These are phyloP conservation scores for Gamarada debralockiae DNA, from an alignment of 495 filamentous ascomycete genomes.

Conservation along the genomic window DNA sequence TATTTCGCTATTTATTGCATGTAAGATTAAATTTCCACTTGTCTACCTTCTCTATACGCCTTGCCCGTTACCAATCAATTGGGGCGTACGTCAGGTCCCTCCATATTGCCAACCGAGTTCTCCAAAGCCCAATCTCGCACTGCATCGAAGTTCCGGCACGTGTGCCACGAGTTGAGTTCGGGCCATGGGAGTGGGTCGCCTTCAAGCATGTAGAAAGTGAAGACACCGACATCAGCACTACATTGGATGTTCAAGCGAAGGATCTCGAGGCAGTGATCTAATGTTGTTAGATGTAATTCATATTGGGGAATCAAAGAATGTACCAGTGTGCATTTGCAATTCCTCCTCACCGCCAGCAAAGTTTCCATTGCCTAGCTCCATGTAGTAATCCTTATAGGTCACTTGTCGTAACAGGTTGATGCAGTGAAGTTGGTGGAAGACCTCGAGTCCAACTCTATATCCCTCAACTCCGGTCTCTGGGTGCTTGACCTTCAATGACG, in stretches of 20 bases:
- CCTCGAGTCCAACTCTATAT: slow-evolving; percentile 49
- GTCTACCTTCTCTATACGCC: too few relatives aligned
- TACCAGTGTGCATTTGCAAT: slow-evolving; percentile 32
- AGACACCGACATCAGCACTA: slow-evolving; percentile 44
- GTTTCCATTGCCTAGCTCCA: slow-evolving; percentile 31
- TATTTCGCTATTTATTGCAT: too few relatives aligned
- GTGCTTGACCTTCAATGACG: slow-evolving; percentile 41
- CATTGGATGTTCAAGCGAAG: slow-evolving; percentile 47
- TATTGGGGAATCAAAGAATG: neutral
- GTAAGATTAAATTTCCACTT: too few relatives aligned
- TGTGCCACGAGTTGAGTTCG: slow-evolving; percentile 43
- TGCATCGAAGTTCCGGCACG: slow-evolving; percentile 45
- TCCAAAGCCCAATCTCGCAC: slow-evolving; percentile 46
- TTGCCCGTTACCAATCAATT: too few relatives aligned
- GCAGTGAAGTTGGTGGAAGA: slow-evolving; percentile 55
- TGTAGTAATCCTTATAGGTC: slow-evolving; percentile 45
- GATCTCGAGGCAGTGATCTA: slow-evolving; percentile 48
- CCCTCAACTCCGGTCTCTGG: slow-evolving; percentile 45
- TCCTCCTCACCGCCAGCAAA: slow-evolving; percentile 24
- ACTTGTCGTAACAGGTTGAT: slow-evolving; percentile 46
- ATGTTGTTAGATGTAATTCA: too few relatives aligned
- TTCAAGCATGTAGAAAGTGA: slow-evolving; percentile 41
- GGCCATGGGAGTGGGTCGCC: slow-evolving; percentile 41
- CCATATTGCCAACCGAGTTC: slow-evolving; percentile 40
- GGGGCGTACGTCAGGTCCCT: neutral